phyloP scores from a whole-genome alignment of 495 filamentous ascomycete species.

The Evernia prunastri region DNA sequence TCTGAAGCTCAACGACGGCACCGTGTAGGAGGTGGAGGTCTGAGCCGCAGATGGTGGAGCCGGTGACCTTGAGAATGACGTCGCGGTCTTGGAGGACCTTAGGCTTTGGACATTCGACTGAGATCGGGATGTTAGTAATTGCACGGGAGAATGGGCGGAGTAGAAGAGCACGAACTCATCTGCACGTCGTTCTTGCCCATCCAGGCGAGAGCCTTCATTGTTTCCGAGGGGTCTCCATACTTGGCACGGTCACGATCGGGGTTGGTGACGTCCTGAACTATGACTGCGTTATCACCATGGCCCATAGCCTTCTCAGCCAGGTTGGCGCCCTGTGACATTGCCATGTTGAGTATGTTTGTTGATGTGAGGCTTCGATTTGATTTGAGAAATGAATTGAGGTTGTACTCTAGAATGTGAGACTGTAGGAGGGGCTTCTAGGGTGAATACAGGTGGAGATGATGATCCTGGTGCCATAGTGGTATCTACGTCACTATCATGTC shows the following conservation, averaged over 20 bases:
- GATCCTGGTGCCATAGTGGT: neutral
- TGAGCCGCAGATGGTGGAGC: slow-evolving; percentile 78
- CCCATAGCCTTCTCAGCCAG: slow-evolving; percentile 58
- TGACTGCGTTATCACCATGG: slow-evolving; percentile 52
- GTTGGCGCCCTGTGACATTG: slow-evolving; percentile 57
- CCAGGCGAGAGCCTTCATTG: slow-evolving; percentile 69
- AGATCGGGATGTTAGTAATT: neutral
- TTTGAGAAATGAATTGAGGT: neutral
- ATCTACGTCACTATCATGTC: neutral
- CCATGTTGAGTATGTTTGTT: slow-evolving; percentile 39
- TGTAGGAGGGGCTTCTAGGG: too few species aligned
- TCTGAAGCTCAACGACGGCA: slow-evolving; percentile 61
- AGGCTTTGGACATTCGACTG: slow-evolving; percentile 61
- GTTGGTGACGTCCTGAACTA: slow-evolving; percentile 50
- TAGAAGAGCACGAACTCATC: slow-evolving; percentile 35
- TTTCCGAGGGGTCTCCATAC: slow-evolving; percentile 43
- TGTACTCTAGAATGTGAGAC: too few species aligned
- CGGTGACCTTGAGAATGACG: slow-evolving; percentile 79
- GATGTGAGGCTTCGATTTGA: neutral
- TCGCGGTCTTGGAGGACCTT: slow-evolving; percentile 65
- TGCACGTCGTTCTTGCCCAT: slow-evolving; percentile 62
- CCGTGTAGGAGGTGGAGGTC: slow-evolving; percentile 80
- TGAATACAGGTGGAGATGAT: neutral
- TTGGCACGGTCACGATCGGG: slow-evolving; percentile 36
- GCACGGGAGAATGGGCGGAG: neutral